Base-by-base conservation (phyloP, 768 basidiomycete species). In the Suillus clintonianus region DNA sequence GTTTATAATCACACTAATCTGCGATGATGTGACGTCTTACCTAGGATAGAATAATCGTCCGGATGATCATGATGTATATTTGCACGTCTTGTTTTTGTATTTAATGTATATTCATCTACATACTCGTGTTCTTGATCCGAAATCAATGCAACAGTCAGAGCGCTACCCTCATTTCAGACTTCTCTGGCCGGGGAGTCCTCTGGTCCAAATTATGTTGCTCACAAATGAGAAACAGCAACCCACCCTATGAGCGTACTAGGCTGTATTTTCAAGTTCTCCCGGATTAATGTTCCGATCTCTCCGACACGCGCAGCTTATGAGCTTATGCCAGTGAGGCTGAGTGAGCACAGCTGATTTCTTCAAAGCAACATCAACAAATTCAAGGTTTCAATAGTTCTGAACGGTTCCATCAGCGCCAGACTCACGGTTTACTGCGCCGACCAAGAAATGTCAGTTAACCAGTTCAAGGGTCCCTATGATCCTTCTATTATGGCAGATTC, bases 341-440 rank as follows among this genome's bases (percentile, higher is more conserved):
- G n/a, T n/a, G n/a, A n/a, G n/a, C n/a, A n/a, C n/a, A n/a, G 32
- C 51, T 53, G 30, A 32, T 53, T 32, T 4, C 32, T 32, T 53
- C 51, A 53, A 51, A 51, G 50, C 50, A 32, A 51, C 30, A 32
- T 51, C 50, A 51, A 51, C 50, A 51, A 32, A 27, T 3, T 50
- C 15, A 17, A 50, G 24, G 24, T 15, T 50, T 50, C 48, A 27
- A 50, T 27, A 4, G 15, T 11, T 51, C 30, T 32, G 17, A 53
- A 19, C 30, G 30, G 30, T 13, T 32, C 51, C 13, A 53, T 32
- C 30, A 32, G 11, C 30, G 19, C 51, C 19, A 9, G 30, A 72
- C 72, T n/a, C 69, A 74, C 60, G 66, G 77, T 39, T 77, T 77
- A 27, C 10, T 7, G 10, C 37, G 27, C 10, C 37, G 5, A 57